Base-by-base conservation (phyloP, 139 green algal genomes). In the Parachlorella kessleri region DNA sequence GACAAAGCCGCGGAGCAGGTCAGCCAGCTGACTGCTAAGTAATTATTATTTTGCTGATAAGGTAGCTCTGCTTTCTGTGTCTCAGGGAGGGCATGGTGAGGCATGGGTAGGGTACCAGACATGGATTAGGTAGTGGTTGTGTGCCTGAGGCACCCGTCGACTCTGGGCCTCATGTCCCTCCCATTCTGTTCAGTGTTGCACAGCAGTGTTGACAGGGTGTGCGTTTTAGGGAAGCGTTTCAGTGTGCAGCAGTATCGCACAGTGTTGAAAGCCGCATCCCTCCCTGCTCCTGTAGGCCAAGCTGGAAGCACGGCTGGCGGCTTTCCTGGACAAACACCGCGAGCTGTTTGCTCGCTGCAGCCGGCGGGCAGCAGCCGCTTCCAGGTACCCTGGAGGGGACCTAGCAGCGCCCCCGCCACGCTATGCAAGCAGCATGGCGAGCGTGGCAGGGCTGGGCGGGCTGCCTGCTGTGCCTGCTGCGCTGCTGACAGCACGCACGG, bases 281-380 rank as follows among this genome's bases (percentile, higher is more conserved):
- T n/a, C n/a, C n/a, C n/a, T n/a, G n/a, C n/a, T n/a, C n/a, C n/a
- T 23, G 14, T 71, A 85, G 80, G 68, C 66, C 32, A 86, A 86
- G 63, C 70, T 65, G 1, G 72, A 66, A 9, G 42, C 40, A 35
- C 66, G 81, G 55, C 66, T 80, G 71, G 48, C 66, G 35, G 76
- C 79, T 26, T 86, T 83, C 76, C 76, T 83, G 32, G 66, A 59
- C 26, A 82, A 80, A 65, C 79, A 83, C 54, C 28, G 23, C 24
- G 76, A 72, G 39, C 39, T 75, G 4, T 42, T 81, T 14, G 26
- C n/a, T n/a, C n/a, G n/a, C n/a, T n/a, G n/a, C n/a, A n/a, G n/a
- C n/a, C n/a, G n/a, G n/a, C n/a, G n/a, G n/a, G n/a, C n/a, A n/a
- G n/a, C n/a, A n/a, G n/a, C n/a, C n/a, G n/a, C n/a, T n/a, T n/a